Evolutionary conservation across 768 basidiomycete genomes (phyloP).

Genomic region (Bullera alba): DNA sequence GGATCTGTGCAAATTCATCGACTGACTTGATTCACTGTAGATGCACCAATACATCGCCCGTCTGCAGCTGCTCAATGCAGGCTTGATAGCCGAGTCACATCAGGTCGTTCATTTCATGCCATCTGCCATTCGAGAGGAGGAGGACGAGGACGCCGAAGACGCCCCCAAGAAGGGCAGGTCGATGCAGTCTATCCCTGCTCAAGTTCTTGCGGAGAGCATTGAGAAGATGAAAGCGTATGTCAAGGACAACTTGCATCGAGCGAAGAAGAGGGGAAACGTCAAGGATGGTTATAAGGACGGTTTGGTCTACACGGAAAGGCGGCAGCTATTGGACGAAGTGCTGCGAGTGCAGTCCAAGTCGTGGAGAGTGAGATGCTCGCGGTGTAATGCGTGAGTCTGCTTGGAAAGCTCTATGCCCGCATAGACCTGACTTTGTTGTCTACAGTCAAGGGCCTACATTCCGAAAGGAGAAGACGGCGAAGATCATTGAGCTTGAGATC

Average conservation of each 20-base stretch:
- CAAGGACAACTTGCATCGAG: conserved; percentile 16
- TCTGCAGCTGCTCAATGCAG: conserved; percentile 78
- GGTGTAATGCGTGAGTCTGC: conserved; percentile 69
- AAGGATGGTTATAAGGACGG: conserved; percentile 78
- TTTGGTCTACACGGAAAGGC: conserved; percentile 77
- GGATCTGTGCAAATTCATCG: conserved; percentile 1
- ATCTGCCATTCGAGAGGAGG: conserved; percentile 33
- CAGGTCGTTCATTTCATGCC: conserved; percentile 58
- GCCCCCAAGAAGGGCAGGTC: conserved; percentile 33
- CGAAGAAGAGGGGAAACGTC: conserved; percentile 47
- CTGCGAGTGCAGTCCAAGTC: conserved; percentile 53
- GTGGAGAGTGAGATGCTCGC: conserved; percentile 59
- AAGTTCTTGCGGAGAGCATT: conserved; percentile 38
- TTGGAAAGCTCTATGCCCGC: no score
- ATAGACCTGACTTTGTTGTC: not conserved
- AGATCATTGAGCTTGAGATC: conserved; percentile 89
- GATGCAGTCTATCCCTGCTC: conserved; percentile 19
- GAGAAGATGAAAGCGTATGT: conserved; percentile 38
- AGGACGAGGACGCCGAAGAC: conserved; percentile 50
- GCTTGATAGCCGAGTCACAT: conserved; percentile 73
- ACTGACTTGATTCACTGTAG: no score
- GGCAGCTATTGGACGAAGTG: conserved; percentile 74
- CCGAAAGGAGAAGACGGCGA: conserved; percentile 87
- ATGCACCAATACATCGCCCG: conserved; percentile 77
- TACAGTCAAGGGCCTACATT: conserved; percentile 71